A percentile compares a stretch with the other conserved stretches of the same genome.
These are phyloP conservation scores for Exophiala calicioides DNA, from an alignment of 2,329 filamentous ascomycete species.

Conservation along the genomic window DNA sequence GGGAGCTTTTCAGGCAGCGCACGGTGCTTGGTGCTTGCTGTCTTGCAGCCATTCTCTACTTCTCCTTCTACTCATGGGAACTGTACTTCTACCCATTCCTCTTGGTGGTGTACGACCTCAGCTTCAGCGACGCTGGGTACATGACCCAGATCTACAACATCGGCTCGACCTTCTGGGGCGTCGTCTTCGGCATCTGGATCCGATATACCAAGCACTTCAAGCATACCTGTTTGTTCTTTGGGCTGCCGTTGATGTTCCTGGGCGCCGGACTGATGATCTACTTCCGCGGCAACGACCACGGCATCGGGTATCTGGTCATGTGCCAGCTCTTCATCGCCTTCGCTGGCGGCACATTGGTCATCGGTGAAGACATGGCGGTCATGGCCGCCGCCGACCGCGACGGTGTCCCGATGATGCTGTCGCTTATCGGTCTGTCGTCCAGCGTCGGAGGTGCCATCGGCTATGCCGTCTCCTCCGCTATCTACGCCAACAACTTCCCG, in stretches of 20 bases:
- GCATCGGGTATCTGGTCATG: constrained; percentile 55
- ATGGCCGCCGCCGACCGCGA: constrained; percentile 54
- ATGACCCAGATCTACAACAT: constrained; percentile 44
- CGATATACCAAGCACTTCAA: constrained; percentile 54
- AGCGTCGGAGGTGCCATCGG: constrained; percentile 41
- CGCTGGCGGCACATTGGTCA: constrained; percentile 53
- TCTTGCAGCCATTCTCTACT: constrained; percentile 48
- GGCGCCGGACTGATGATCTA: constrained; percentile 55
- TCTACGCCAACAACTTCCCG: constrained; percentile 38
- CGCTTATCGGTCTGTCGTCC: constrained; percentile 39
- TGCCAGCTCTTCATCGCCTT: constrained; percentile 56
- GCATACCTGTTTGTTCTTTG: constrained; percentile 50
- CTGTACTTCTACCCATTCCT: constrained; percentile 56
- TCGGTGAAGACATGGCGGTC: constrained; percentile 58
- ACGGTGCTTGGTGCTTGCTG: constrained; percentile 55
- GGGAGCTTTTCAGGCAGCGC: constrained; percentile 47
- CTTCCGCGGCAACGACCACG: constrained; percentile 50
- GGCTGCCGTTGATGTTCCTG: constrained; percentile 51
- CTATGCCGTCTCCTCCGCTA: constrained; percentile 35
- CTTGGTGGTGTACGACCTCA: constrained; percentile 52
- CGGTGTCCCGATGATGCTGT: constrained; percentile 55
- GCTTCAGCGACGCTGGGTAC: constrained; percentile 44
- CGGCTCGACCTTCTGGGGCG: constrained; percentile 60
- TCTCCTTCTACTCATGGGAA: constrained; percentile 54
- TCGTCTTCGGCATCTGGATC: constrained; percentile 46